Conservation (phyloP, 352 stramenopile species). For the Pythium dissotocum region DNA sequence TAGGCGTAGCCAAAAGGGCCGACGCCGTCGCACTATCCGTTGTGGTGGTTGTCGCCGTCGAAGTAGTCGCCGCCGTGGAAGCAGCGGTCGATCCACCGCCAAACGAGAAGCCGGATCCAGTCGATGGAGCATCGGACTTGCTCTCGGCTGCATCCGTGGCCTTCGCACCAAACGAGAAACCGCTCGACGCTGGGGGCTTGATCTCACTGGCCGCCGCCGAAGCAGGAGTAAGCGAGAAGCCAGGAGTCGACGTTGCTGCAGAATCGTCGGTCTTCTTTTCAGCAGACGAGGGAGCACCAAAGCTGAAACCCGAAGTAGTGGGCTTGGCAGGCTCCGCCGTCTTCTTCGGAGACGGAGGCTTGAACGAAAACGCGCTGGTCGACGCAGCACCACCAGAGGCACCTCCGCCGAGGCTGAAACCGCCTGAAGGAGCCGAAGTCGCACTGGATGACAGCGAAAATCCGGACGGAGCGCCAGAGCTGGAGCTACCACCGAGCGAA, state of each 20-base stretch:
- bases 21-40: constrained; percentile 25
- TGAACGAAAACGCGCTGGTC: constrained; percentile 24
- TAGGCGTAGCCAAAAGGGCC: constrained; percentile 26
- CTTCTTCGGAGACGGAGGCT: constrained; percentile 33
- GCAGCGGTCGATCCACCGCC: constrained; percentile 18
- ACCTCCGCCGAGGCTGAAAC: constrained; percentile 26
- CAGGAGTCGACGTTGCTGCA: constrained; percentile 13
- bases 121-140: constrained; percentile 15
- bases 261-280: constrained; percentile 24
- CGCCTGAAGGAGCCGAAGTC: constrained; percentile 4
- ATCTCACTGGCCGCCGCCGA: constrained; percentile 17
- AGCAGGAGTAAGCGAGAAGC: constrained; percentile 16
- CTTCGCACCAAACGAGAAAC: constrained; percentile 29
- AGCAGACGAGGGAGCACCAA: constrained; percentile 10
- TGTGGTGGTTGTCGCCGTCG: constrained; percentile 23
- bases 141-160: constrained; percentile 13
- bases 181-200: constrained; percentile 13
- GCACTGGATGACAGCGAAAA: constrained; percentile 20
- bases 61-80: constrained; percentile 9
- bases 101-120: constrained; percentile 33
- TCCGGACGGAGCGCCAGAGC: background rate
- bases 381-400: constrained; percentile 6
- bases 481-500: constrained; percentile 15
- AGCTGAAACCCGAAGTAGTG: constrained; percentile 18
- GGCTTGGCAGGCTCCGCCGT: constrained; percentile 22